Evolutionary conservation across 108 stramenopile genomes (phyloP), one percentile per base, ranked within the genome.

Genomic region (Skeletonema potamos): DNA sequence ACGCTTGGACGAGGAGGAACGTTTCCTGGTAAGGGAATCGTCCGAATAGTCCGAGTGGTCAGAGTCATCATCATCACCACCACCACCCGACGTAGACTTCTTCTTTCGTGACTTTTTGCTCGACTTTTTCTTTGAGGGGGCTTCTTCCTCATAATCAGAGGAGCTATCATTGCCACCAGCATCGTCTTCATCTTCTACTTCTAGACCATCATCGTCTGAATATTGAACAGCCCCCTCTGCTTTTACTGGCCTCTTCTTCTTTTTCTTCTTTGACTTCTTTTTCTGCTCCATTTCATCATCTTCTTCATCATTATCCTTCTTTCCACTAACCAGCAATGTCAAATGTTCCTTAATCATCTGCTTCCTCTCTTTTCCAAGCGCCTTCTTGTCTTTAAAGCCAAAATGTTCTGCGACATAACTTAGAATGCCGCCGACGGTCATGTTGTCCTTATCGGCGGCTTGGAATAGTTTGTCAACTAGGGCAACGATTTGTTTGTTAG

Each of bases 361-460:
- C 73, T 75, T 79, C 62, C 60, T 75, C 36, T 34, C 37, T 33
- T 74, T 70, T 3, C 30, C 41, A 41, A 79, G 32, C 8, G 48
- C 48, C 48, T 51, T 51, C 63, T 70, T 77, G 18, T 27, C 54
- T 26, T 51, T 22, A 6, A 79, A 22, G 12, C 62, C 65, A 27
- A 79, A 75, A 46, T 70, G 73, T 4, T 34, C 41, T 0, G 57
- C 58, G 32, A 79, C 73, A 13, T 68, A 74, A 11, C 68, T 43
- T 37, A 70, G 44, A 0, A 79, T 60, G 43, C 69, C 66, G 10
- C 73, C 73, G 41, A 79, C 79, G 13, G 79, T 79, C 67, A 79
- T 69, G 41, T 37, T 75, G 62, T 79, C 62, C 30, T 41, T 70
- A 33, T 75, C 60, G 12, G 74, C 73, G n/a, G 48, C 33, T 6